phyloP scores from a whole-genome alignment of 306 rosid genomes.

The Ochetophila trinervis region DNA sequence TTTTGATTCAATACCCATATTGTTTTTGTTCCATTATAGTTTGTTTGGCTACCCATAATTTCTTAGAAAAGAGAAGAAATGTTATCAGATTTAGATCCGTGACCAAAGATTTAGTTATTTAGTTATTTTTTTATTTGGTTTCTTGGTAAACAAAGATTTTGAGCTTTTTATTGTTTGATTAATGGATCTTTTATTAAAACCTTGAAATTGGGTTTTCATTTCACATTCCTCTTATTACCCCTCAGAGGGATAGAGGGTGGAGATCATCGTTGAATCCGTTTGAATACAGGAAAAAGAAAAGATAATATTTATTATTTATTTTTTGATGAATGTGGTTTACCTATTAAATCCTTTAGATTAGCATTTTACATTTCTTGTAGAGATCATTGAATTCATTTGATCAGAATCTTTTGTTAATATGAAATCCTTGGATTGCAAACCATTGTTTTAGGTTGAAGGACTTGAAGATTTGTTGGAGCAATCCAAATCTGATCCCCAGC shows the following conservation, averaged over 20 bases:
- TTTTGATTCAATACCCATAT: neutral
- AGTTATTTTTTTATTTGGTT: neutral
- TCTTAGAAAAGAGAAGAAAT: too few species aligned
- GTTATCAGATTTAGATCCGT: neutral
- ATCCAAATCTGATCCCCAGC: constrained; percentile 20
- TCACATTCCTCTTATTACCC: too few species aligned
- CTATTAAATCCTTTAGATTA: too few species aligned
- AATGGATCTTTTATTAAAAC: too few species aligned
- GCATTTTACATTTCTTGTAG: neutral
- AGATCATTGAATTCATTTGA: neutral
- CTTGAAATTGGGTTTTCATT: too few species aligned
- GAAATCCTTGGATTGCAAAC: neutral
- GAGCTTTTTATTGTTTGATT: too few species aligned
- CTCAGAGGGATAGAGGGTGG: too few species aligned
- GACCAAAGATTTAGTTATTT: too few species aligned
- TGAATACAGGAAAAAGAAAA: too few species aligned
- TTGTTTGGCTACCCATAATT: neutral
- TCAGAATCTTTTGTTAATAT: neutral
- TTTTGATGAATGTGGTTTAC: too few species aligned
- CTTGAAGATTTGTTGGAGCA: constrained; percentile 54
- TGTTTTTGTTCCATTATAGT: neutral
- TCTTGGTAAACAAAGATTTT: neutral
- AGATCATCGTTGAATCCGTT: too few species aligned
- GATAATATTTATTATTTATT: too few species aligned
- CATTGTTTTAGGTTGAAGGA: constrained; percentile 70